phyloP scores from a whole-genome alignment of 306 rosid species.

The Lagenaria siceraria region DNA sequence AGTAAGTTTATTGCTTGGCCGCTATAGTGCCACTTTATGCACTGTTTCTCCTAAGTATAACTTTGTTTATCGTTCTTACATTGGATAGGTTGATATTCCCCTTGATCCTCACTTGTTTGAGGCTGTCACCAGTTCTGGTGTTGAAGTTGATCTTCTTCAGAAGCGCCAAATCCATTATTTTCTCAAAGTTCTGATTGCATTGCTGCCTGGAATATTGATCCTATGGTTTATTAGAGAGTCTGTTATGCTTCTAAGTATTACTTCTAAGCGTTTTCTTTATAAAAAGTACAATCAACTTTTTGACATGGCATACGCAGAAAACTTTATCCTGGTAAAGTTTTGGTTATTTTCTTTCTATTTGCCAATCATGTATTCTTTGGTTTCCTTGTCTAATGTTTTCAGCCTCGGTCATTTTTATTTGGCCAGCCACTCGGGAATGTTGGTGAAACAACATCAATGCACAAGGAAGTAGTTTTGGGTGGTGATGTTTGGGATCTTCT shows the following conservation, averaged over 20 bases:
- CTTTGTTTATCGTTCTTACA: background rate
- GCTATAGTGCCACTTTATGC: constrained; percentile 6
- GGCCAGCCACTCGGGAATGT: constrained; percentile 79
- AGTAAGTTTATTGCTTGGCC: constrained; percentile 37
- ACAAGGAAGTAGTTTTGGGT: constrained; percentile 86
- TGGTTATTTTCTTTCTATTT: background rate
- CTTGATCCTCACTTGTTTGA: constrained; percentile 88
- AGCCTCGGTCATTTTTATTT: constrained; percentile 7
- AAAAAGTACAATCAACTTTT: constrained; percentile 79
- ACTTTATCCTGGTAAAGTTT: constrained; percentile 70
- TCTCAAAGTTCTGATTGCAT: constrained; percentile 68
- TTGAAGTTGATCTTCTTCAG: constrained; percentile 88
- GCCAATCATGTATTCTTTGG: background rate
- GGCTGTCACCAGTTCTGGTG: constrained; percentile 77
- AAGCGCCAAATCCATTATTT: constrained; percentile 77
- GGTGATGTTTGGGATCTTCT: constrained; percentile 99
- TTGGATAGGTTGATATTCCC: constrained; percentile 82
- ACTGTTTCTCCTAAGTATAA: constrained; percentile 4
- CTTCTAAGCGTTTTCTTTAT: constrained; percentile 68
- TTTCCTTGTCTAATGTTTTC: background rate
- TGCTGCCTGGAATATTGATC: constrained; percentile 75
- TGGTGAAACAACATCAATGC: constrained; percentile 75
- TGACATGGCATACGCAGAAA: constrained; percentile 92
- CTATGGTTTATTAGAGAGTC: constrained; percentile 83
- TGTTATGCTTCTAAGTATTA: constrained; percentile 51